Conservation (phyloP, 805 yeast species). For the Wickerhamiella siamensis region DNA sequence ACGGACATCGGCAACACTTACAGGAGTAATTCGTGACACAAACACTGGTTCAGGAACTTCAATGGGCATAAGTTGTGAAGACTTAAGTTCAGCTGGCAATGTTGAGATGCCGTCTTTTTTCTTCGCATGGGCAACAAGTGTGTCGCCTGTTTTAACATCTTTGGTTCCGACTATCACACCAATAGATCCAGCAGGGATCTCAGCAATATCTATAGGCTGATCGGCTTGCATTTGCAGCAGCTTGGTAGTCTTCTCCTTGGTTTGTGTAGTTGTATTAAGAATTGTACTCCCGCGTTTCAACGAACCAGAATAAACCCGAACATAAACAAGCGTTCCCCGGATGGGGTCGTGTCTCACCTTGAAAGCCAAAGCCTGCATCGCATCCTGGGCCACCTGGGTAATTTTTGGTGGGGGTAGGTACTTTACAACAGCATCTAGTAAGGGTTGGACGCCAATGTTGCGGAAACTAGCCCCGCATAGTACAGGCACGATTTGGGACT, state of each 20-base stretch:
- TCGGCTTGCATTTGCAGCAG: slow-evolving; percentile 82
- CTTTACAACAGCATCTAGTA: slow-evolving; percentile 65
- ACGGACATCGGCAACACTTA: slow-evolving; percentile 64
- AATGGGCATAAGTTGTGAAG: slow-evolving; percentile 55
- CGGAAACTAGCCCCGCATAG: slow-evolving; percentile 86
- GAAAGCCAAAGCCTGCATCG: slow-evolving; percentile 74
- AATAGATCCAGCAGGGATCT: slow-evolving; percentile 63
- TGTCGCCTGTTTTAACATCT: slow-evolving; percentile 79
- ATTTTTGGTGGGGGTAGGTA: slow-evolving; percentile 64
- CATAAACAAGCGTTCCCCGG: slow-evolving; percentile 69
- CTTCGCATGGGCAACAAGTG: slow-evolving; percentile 49
- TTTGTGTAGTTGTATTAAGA: slow-evolving; percentile 54
- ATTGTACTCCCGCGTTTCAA: slow-evolving; percentile 48
- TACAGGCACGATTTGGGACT: slow-evolving; percentile 53
- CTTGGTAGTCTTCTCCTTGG: slow-evolving; percentile 49
- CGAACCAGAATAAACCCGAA: slow-evolving; percentile 77
- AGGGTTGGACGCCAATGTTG: slow-evolving; percentile 90
- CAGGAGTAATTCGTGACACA: slow-evolving; percentile 70
- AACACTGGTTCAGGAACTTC: slow-evolving; percentile 86
- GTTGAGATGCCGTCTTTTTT: slow-evolving; percentile 37
- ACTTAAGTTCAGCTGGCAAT: slow-evolving; percentile 32
- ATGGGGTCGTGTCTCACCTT: slow-evolving; percentile 74
- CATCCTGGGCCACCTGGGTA: slow-evolving; percentile 26
- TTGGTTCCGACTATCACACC: slow-evolving; percentile 74
- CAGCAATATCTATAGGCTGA: slow-evolving; percentile 53